Base-by-base conservation (phyloP, 805 yeast species). In the Yarrowia keelungensis region DNA sequence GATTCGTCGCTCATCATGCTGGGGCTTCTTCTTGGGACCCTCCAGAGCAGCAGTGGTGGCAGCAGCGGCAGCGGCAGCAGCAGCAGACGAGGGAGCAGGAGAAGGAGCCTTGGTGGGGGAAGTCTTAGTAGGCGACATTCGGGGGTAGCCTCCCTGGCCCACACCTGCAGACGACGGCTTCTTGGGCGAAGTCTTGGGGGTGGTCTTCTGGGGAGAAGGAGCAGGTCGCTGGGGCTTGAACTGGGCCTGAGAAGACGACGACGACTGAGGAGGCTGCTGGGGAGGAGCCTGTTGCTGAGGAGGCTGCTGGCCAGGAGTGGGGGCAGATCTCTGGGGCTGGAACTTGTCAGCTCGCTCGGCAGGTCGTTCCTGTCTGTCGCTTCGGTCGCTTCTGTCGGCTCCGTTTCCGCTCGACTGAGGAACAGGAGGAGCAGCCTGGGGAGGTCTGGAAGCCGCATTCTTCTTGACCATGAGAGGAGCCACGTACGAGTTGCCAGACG, bases 1-100 rank as follows among this genome's bases (percentile, higher is more conserved):
- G 71, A 87, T 80, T 75, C 90, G 78, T 75, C 81, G 81, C 75
- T 86, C 86, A 73, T 81, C 81, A 66, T 89, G 88, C 87, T 76
- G 61, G 79, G 77, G 71, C 15, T 54, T 59, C 32, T 59, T 46
- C 36, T 43, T 64, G 35, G 45, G 45, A 10, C 74, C 73, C 14
- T 71, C 75, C 15, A 71, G 67, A 5, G 78, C 74, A 7, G 73
- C 74, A 15, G 53, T 46, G 8, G 74, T 74, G 8, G 78, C 77
- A 1, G 77, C 76, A 2, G 76, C 71, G 14, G 82, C 90, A 10
- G 71, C 69, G 12, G 73, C 71, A n/a, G 69, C 68, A 9, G 68
- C 50, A 15, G 56, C 12, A 14, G 70, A 14, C 9, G 69, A 15
- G 19, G 42, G 53, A 8, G 36, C 22, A 15, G 70, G 66, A 58